Conservation (phyloP, 2,329 filamentous ascomycete species). For the Passalora sequoiae region DNA sequence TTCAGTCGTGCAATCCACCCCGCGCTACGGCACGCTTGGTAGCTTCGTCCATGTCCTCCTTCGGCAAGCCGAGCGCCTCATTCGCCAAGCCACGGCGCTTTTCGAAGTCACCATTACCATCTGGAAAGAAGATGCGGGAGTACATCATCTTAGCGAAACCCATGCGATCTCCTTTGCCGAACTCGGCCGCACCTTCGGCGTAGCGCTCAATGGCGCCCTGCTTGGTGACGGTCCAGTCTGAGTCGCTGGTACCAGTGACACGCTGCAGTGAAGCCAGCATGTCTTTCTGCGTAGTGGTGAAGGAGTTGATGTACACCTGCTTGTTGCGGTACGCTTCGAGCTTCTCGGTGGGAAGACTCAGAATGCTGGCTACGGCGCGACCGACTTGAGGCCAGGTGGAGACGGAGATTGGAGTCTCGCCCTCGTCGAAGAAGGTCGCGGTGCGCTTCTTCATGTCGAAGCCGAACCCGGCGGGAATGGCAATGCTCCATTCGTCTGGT, state of each 20-base stretch:
- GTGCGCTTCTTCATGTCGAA: constrained; percentile 16
- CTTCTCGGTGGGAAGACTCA: constrained; percentile 22
- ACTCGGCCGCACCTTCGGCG: constrained; percentile 41
- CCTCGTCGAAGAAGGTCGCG: constrained; percentile 47
- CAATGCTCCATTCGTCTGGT: constrained; percentile 26
- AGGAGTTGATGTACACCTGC: constrained; percentile 50
- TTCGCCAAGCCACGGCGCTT: constrained; percentile 43
- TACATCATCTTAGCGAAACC: constrained; percentile 53
- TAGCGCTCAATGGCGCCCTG: constrained; percentile 47
- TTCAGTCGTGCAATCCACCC: too few relatives aligned
- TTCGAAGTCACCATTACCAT: constrained; percentile 34
- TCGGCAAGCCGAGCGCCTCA: constrained; percentile 49
- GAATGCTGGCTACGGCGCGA: constrained; percentile 45
- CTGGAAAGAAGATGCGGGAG: constrained; percentile 46
- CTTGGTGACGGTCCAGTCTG: constrained; percentile 55
- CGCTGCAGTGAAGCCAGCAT: constrained; percentile 58
- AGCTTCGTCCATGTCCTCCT: constrained; percentile 54
- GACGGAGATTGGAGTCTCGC: constrained; percentile 51
- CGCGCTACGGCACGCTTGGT: constrained; percentile 47
- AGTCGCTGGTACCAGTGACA: constrained; percentile 52
- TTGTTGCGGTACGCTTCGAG: constrained; percentile 43
- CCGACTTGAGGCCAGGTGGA: constrained; percentile 56
- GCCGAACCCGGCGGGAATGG: constrained; percentile 27
- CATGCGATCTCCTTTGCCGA: constrained; percentile 41
- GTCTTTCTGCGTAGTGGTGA: constrained; percentile 56